Evolutionary conservation across 306 rosid genomes (phyloP).

Genomic region (Potentilla sterilis): DNA sequence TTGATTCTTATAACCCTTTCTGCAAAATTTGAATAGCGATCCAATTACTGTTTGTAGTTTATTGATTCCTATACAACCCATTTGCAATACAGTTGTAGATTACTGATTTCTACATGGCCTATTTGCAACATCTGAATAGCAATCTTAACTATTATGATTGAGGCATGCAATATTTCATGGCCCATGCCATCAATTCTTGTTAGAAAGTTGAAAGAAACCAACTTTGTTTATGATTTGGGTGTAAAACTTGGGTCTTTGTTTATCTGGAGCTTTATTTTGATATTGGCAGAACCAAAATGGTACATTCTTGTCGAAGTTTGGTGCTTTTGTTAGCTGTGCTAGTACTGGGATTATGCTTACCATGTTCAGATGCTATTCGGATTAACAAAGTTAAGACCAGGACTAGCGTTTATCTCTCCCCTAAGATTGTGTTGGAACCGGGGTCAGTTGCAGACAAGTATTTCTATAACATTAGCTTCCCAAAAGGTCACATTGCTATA

Average conservation of each 20-base stretch:
- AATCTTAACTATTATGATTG: not conserved
- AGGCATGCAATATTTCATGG: not conserved
- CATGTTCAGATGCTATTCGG: slow-evolving; percentile 32
- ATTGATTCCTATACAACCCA: not conserved
- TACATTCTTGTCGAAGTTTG: slow-evolving; percentile 14
- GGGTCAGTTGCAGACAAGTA: slow-evolving; percentile 57
- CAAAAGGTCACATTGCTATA: slow-evolving; percentile 65
- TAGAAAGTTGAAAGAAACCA: not conserved
- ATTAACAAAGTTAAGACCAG: slow-evolving; percentile 32
- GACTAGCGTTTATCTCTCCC: slow-evolving; percentile 48
- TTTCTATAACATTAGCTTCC: slow-evolving; percentile 46
- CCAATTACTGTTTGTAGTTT: not conserved
- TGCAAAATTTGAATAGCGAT: not conserved
- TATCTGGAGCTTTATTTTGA: slow-evolving; percentile 7
- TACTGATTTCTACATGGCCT: not conserved
- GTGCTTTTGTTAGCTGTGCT: slow-evolving; percentile 25
- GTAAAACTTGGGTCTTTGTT: not conserved
- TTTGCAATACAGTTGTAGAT: not conserved
- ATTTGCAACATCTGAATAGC: not conserved
- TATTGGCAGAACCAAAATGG: slow-evolving; percentile 42
- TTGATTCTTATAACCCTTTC: not conserved
- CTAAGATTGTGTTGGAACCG: slow-evolving; percentile 49
- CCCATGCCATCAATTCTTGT: not conserved
- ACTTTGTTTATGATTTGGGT: not conserved
- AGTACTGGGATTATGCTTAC: slow-evolving; percentile 27